Percentiles rank a stretch among this genome's conserved stretches.
Conservation (phyloP, 768 basidiomycete genomes). For the Auricularia auricula-judae region DNA sequence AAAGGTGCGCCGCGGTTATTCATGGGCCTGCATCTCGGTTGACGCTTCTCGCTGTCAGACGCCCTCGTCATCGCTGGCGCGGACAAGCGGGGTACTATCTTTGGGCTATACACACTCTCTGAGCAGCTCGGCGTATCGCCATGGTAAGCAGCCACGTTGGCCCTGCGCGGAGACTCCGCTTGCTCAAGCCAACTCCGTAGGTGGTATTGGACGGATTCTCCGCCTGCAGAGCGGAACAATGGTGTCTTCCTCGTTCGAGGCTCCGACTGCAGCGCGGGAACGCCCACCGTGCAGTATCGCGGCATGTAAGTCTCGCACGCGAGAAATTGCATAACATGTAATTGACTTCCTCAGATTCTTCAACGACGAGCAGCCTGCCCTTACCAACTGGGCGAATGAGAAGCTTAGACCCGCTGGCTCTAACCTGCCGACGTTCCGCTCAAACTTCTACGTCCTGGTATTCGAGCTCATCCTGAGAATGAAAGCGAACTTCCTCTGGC, state of each 20-base stretch:
- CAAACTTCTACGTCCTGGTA: constrained; percentile 32
- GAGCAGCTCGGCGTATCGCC: constrained; percentile 68
- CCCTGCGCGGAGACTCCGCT: constrained; percentile 20
- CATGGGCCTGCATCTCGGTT: background rate
- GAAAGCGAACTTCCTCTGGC: constrained; percentile 65
- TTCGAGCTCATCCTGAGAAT: constrained; percentile 53
- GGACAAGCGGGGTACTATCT: constrained; percentile 61
- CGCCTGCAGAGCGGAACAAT: constrained; percentile 32
- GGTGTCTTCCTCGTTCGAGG: constrained; percentile 28
- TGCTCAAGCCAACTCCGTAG: background rate
- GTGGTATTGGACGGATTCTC: constrained; percentile 65
- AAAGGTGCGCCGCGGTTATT: constrained; percentile 3
- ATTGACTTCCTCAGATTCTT: constrained; percentile 29
- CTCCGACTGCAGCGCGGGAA: constrained; percentile 35
- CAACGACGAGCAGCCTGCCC: constrained; percentile 65
- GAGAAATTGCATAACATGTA: background rate
- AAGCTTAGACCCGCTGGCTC: constrained; percentile 40
- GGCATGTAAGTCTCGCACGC: constrained; percentile 29
- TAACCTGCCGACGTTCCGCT: constrained; percentile 53
- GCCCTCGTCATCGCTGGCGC: constrained; percentile 61
- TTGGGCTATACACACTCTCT: constrained; percentile 53
- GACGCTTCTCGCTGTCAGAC: constrained; percentile 23
- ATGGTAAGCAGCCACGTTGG: constrained; percentile 29
- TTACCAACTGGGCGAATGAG: constrained; percentile 61
- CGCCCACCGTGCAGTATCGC: constrained; percentile 58